Evolutionary conservation across 192 early-diverging fungal species (phyloP).

Genomic region (Coemansia biformis): DNA sequence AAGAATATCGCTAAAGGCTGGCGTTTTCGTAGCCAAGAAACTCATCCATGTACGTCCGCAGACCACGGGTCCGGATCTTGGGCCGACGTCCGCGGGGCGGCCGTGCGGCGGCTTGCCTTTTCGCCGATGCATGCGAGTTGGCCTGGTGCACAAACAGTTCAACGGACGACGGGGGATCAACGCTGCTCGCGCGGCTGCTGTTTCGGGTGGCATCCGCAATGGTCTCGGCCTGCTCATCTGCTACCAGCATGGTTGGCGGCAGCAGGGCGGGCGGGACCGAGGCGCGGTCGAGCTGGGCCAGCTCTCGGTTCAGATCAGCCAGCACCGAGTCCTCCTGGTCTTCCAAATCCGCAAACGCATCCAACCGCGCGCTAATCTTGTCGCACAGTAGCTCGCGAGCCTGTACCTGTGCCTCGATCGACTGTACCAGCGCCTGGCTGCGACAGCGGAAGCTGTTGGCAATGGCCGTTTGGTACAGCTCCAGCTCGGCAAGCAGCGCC

Average conservation of each 20-base stretch:
- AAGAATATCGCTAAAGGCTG: no score
- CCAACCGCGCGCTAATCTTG: conserved; percentile 12
- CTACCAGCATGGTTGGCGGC: conserved; percentile 21
- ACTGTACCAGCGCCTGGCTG: conserved; percentile 40
- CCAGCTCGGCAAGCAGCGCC: conserved; percentile 56
- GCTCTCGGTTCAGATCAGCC: conserved; percentile 12
- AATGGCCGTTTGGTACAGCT: conserved; percentile 46
- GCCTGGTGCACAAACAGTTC: conserved; percentile 18
- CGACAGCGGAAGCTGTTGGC: conserved; percentile 55
- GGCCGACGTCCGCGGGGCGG: conserved; percentile 26
- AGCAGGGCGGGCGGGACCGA: conserved; percentile 18
- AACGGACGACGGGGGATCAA: conserved; percentile 16
- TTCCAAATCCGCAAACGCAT: neutral
- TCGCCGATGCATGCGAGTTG: neutral
- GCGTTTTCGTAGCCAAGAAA: conserved; percentile 35
- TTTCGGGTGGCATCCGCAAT: neutral
- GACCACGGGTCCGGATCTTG: conserved; percentile 11
- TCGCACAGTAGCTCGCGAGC: conserved; percentile 26
- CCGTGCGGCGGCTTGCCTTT: conserved; percentile 1
- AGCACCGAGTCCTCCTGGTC: conserved; percentile 7
- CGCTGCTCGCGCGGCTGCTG: conserved; percentile 38
- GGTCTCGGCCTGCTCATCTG: neutral
- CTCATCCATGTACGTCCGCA: conserved; percentile 25
- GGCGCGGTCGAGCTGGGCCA: conserved; percentile 16
- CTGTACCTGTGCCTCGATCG: conserved; percentile 14